A percentile compares a stretch with the other conserved stretches of the same genome.
Evolutionary conservation across 306 rosid genomes (phyloP).

Genomic region (Sicyos baderoa): DNA sequence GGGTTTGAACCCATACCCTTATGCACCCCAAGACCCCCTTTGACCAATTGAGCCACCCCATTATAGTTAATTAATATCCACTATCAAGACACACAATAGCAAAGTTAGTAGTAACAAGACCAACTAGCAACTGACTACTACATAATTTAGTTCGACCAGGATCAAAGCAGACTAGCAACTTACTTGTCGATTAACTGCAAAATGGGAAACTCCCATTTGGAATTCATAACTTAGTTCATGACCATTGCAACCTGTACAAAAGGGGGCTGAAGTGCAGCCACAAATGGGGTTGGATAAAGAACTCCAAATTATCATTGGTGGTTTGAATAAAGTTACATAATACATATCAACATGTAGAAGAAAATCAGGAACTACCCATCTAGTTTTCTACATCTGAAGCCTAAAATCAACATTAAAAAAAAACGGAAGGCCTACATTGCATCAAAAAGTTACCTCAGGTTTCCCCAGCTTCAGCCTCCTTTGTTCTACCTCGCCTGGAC

Average conservation of each 20-base stretch:
- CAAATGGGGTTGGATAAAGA: not conserved
- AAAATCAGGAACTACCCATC: conserved; percentile 13
- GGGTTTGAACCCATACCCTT: no score
- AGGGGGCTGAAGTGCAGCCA: not conserved
- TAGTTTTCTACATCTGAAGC: conserved; percentile 13
- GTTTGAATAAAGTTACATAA: conserved; percentile 11
- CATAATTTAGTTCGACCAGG: not conserved
- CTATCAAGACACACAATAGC: no score
- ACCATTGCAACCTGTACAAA: conserved; percentile 1
- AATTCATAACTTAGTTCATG: not conserved
- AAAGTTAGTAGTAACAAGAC: not conserved
- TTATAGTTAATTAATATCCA: no score
- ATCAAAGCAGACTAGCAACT: not conserved
- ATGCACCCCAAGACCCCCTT: no score
- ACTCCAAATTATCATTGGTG: conserved; percentile 16
- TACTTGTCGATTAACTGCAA: not conserved
- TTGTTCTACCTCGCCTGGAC: conserved; percentile 3
- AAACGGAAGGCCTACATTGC: not conserved
- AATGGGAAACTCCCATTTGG: not conserved
- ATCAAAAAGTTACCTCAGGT: conserved; percentile 13
- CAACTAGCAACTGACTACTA: not conserved
- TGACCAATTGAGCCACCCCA: no score
- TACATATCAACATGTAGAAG: conserved; percentile 17
- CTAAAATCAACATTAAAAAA: conserved; percentile 10
- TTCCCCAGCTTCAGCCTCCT: conserved; percentile 15